A percentile compares a stretch with the other conserved stretches of the same genome.
phyloP scores from a whole-genome alignment of 805 yeast species.

The Blastobotrys chiropterorum region DNA sequence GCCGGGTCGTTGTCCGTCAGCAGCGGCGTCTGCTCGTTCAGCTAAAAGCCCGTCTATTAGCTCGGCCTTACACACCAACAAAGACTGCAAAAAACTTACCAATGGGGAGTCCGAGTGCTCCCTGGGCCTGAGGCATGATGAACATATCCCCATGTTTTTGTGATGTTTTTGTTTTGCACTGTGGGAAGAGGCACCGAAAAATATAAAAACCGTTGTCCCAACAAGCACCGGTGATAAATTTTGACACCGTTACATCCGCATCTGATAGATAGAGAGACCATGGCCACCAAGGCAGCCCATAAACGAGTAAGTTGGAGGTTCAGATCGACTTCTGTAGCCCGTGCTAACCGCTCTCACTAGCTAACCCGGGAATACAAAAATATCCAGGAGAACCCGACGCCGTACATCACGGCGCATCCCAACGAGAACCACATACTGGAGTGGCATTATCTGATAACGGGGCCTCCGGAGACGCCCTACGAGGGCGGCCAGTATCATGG shows the following conservation, averaged over 20 bases:
- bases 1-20: slow-evolving; percentile 3
- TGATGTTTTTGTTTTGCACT: background rate
- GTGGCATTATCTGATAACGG: slow-evolving; percentile 90
- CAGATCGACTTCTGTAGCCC: background rate
- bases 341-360: slow-evolving; percentile 17
- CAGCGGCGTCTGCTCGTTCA: slow-evolving; percentile 7
- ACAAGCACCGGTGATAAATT: background rate
- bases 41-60: too few relatives aligned
- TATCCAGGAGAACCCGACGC: slow-evolving; percentile 75
- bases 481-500: slow-evolving; percentile 88
- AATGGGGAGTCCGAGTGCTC: slow-evolving; percentile 5
- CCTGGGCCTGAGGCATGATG: slow-evolving; percentile 13
- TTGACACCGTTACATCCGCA: background rate
- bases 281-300: slow-evolving; percentile 32
- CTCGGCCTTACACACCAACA: too few relatives aligned
- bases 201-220: background rate
- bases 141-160: slow-evolving; percentile 16
- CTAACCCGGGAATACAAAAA: slow-evolving; percentile 77
- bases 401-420: slow-evolving; percentile 78
- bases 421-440: slow-evolving; percentile 80
- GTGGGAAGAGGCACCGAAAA: background rate
- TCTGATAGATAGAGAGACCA: slow-evolving; percentile 6
- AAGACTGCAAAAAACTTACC: too few relatives aligned
- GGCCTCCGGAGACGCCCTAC: slow-evolving; percentile 87
- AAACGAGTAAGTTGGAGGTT: slow-evolving; percentile 24